A percentile compares a stretch with the other conserved stretches of the same genome.
Conservation (phyloP, 176 grass and related monocot genomes). For the Neostapfia colusana region DNA sequence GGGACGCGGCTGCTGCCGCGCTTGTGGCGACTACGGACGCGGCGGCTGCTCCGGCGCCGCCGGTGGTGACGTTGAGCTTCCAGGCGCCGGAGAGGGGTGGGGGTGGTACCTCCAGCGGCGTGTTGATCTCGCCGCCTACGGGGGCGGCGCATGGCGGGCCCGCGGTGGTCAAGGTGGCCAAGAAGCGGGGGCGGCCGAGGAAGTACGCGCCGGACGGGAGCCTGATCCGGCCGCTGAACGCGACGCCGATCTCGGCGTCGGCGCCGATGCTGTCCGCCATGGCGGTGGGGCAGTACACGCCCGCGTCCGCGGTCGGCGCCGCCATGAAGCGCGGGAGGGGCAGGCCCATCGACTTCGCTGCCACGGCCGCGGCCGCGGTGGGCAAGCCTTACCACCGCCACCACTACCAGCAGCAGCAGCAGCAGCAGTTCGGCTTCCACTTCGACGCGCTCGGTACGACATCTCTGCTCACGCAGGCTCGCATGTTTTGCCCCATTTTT, state of each 20-base stretch:
- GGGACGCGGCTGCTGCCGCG: constrained; percentile 2
- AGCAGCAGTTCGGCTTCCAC: constrained; percentile 52
- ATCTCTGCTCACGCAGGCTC: constrained; percentile 17
- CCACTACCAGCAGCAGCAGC: neutral
- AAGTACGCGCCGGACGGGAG: constrained; percentile 94
- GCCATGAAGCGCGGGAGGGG: constrained; percentile 92
- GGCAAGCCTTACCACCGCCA: constrained; percentile 35
- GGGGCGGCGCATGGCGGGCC: neutral
- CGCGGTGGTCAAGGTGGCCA: constrained; percentile 50
- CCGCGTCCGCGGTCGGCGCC: constrained; percentile 78
- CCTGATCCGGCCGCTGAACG: constrained; percentile 81
- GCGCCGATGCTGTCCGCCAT: constrained; percentile 42
- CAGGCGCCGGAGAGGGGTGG: constrained; percentile 40
- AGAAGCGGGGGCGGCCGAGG: constrained; percentile 91
- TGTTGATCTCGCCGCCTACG: constrained; percentile 15
- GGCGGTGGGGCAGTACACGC: constrained; percentile 64
- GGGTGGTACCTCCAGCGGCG: constrained; percentile 41
- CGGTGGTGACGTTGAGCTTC: constrained; percentile 36
- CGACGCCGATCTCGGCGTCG: constrained; percentile 86
- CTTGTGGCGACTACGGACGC: neutral
- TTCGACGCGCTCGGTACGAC: constrained; percentile 48
- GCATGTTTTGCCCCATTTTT: neutral
- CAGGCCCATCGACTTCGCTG: constrained; percentile 55
- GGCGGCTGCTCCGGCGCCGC: neutral
- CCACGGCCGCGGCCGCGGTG: constrained; percentile 33